Evolutionary conservation across 192 early-diverging fungal species (phyloP), one percentile per base, ranked within the genome.

Genomic region (Linnemannia elongata): DNA sequence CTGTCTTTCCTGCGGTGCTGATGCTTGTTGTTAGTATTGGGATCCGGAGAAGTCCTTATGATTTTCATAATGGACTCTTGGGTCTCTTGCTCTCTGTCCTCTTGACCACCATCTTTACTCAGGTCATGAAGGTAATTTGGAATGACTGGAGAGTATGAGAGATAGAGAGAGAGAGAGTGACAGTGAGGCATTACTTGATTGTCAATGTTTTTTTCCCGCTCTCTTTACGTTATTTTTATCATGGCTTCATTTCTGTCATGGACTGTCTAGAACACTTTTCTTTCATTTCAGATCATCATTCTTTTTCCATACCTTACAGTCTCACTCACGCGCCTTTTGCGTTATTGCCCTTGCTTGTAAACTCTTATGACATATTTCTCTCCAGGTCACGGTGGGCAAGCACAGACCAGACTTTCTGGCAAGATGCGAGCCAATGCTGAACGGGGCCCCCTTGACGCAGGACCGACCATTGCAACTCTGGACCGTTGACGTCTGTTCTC

Each of bases 401-500:
- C 90, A 89, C 70, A 72, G 91, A 36, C 91, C 91, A 35, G 90
- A 92, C 63, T 85, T 92, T 47, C 55, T 92, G 44, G 79, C 77
- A 24, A 75, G 86, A 36, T 92, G 91, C 80, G 38, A 81, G 30
- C 91, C 91, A 36, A 69, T 49, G 33, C 20, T 36, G 13, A 80
- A 88, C 7, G 75, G 81, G 1, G 49, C 35, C 12, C 76, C 82
- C 15, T 72, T 85, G 30, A 33, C 76, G 9, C 36, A 79, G 17
- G 89, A 94, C 83, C 92, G 90, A 6, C 82, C 79, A 15, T 72
- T 91, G n/a, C 89, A 90, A 5, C 85, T 95, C 39, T 88, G 91
- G 72, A 68, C 78, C 10, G 41, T 78, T 18, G 78, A 70, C 63
- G 88, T 95, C 10, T 96, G 95, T 74, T 81, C 89, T 3, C 89